A percentile compares a stretch with the other conserved stretches of the same genome.
Conservation (phyloP, 352 stramenopile species). For the Albugo laibachii region DNA sequence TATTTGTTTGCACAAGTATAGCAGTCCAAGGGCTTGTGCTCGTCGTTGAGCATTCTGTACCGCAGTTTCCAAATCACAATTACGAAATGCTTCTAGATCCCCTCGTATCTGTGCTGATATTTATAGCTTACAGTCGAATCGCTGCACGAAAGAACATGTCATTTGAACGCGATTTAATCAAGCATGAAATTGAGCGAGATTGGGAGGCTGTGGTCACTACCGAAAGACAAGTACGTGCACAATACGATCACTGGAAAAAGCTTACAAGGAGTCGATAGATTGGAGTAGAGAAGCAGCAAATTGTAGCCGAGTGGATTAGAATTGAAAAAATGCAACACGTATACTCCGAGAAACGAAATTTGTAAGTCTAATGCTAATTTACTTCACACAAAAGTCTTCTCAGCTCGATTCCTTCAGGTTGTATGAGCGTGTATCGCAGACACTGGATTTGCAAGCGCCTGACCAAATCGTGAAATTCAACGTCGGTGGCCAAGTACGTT, state of each 20-base stretch:
- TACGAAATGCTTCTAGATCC: too few species aligned
- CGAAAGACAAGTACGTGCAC: too few species aligned
- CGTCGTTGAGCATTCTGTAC: too few species aligned
- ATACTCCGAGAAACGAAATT: slow-evolving; percentile 34
- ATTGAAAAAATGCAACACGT: slow-evolving; percentile 45
- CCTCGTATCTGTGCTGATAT: too few species aligned
- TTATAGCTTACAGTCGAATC: too few species aligned
- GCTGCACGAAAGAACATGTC: too few species aligned
- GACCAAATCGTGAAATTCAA: slow-evolving; percentile 49
- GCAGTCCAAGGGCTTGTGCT: too few species aligned
- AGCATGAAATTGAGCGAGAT: too few species aligned
- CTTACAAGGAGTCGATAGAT: slow-evolving; percentile 14
- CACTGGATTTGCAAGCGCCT: slow-evolving; percentile 22
- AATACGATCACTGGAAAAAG: neutral
- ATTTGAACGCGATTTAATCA: too few species aligned
- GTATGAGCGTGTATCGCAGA: slow-evolving; percentile 12
- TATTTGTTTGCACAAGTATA: too few species aligned
- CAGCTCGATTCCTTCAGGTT: slow-evolving; percentile 16
- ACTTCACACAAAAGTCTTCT: neutral
- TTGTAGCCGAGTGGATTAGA: slow-evolving; percentile 41
- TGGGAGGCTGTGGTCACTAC: too few species aligned
- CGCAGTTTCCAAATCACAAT: too few species aligned
- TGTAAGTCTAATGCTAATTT: slow-evolving; percentile 10
- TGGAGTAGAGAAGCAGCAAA: slow-evolving; percentile 49
- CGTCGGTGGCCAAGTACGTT: slow-evolving; percentile 27